Evolutionary conservation across 345 rosid species (phyloP), one percentile per base, ranked within the genome.

Genomic region (Heritiera fomes): DNA sequence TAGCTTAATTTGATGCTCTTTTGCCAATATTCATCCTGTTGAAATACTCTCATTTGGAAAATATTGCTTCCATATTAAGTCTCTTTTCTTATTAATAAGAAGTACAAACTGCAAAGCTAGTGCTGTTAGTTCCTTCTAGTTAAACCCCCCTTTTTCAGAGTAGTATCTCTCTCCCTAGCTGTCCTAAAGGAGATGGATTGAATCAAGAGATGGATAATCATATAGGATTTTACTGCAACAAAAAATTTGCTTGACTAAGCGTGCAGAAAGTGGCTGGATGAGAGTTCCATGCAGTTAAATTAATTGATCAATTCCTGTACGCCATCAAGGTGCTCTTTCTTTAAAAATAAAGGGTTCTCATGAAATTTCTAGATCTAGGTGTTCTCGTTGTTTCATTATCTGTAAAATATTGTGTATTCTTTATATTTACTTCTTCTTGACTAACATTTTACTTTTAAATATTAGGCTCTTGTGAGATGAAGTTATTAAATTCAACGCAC

Each of bases 381-480:
- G 9, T 50, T 50, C 58, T 71, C 7, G 1, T 71, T 30, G 60
- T 47, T 13, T 47, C 41, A 28, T 15, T 62, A 40, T 74, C 60
- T 5, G 50, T 66, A 75, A 75, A n/a, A 74, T 23, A 23, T 3
- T n/a, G 18, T 56, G 47, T 34, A 14, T 83, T 28, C 55, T 20
- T 53, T 75, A 45, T 59, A 41, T 72, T 71, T 69, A 23, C 63
- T 61, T 64, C 17, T 53, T 59, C 1, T 6, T 59, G n/a, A 53
- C 23, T 61, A 41, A 80, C 66, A 30, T 56, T 67, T 79, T 71
- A 74, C 56, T 69, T 34, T 53, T 66, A 82, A 75, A 65, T 71
- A 64, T 81, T 73, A 92, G 97, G 90, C 77, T 83, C 89, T 55
- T 96, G 99, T 84, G 94, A 87, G 82, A 91, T 91, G 97, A 92